Conservation (phyloP, 2,329 filamentous ascomycete species). For the Alternaria gansuensis region DNA sequence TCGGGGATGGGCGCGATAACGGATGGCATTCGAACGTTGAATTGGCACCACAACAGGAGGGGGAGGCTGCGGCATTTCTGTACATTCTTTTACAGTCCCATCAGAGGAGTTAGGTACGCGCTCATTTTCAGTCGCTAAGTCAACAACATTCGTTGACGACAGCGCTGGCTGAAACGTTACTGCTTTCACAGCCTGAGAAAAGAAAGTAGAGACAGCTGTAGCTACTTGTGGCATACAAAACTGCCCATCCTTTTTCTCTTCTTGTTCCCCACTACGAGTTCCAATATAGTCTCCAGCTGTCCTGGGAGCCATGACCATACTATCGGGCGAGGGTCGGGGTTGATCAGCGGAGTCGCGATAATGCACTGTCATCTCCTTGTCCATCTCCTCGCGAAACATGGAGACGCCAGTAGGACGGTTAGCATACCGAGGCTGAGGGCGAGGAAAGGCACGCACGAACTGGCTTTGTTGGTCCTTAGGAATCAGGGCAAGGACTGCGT, state of each 20-base stretch:
- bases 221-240: not conserved
- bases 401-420: slow-evolving; percentile 1
- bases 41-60: not conserved
- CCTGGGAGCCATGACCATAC: not conserved
- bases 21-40: not conserved
- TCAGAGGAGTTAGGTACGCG: not conserved
- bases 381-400: slow-evolving; percentile 6
- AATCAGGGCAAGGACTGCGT: not conserved
- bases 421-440: not conserved
- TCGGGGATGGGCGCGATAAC: not conserved
- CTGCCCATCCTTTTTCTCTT: not conserved
- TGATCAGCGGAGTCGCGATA: not conserved
- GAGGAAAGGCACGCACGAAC: slow-evolving; percentile 6
- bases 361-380: not conserved
- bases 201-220: not conserved
- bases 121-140: not conserved
- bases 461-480: not conserved
- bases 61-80: no score
- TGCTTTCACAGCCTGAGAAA: not conserved
- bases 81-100: no score
- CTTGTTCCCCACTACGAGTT: not conserved
- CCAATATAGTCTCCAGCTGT: not conserved
- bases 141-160: not conserved
- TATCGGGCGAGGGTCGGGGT: not conserved
- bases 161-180: not conserved